phyloP scores from a whole-genome alignment of 352 stramenopile genomes.

The Phytophthora podocarpi region DNA sequence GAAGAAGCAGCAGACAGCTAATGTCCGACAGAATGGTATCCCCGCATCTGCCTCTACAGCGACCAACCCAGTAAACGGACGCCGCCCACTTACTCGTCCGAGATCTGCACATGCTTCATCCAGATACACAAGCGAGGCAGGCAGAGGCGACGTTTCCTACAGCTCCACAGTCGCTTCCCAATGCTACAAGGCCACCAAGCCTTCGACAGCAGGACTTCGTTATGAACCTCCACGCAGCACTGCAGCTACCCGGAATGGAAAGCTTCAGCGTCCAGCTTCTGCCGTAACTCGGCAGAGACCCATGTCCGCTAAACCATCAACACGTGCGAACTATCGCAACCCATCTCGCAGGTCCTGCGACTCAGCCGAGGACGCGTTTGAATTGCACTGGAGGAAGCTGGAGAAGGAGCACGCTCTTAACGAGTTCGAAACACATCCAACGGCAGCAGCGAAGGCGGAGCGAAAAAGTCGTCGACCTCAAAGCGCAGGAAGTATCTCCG shows the following conservation, averaged over 20 bases:
- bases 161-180: slow-evolving; percentile 62
- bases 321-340: slow-evolving; percentile 5
- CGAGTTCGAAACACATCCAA: slow-evolving; percentile 14
- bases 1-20: slow-evolving; percentile 49
- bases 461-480: slow-evolving; percentile 38
- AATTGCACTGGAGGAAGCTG: slow-evolving; percentile 50
- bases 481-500: slow-evolving; percentile 33
- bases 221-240: slow-evolving; percentile 34
- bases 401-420: slow-evolving; percentile 41
- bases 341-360: not conserved
- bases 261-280: slow-evolving; percentile 21
- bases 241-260: not conserved
- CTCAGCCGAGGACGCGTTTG: slow-evolving; percentile 25
- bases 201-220: slow-evolving; percentile 41
- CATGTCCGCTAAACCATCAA: slow-evolving; percentile 35
- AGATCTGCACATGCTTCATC: slow-evolving; percentile 47
- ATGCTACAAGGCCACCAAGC: slow-evolving; percentile 65
- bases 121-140: not conserved
- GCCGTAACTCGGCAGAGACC: slow-evolving; percentile 33
- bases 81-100: slow-evolving; percentile 23
- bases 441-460: slow-evolving; percentile 1
- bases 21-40: slow-evolving; percentile 28
- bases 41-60: slow-evolving; percentile 3
- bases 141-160: slow-evolving; percentile 51
- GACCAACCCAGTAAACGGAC: not conserved